Base-by-base conservation (phyloP, 805 yeast genomes). In the Nakazawaea populi region DNA sequence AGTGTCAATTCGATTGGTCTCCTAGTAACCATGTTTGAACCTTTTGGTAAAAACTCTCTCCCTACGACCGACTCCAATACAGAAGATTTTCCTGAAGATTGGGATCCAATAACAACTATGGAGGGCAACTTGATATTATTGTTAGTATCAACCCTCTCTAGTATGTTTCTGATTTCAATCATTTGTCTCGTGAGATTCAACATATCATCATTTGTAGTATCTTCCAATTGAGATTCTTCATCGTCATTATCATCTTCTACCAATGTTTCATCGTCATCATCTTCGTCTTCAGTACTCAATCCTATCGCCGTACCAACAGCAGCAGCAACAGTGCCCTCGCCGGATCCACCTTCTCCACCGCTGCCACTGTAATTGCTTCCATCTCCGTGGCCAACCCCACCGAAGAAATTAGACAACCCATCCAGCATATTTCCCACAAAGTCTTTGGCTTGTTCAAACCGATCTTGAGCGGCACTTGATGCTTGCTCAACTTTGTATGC, bases 21-120 rank as follows among this genome's bases (percentile, higher is more conserved):
- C 66, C 98, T 80, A 0, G 99, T 94, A 35, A 95, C 99, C 99
- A 94, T 95, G 64, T 95, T 94, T 41, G 89, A 81, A 34, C 99
- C 99, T 67, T 94, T 94, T 36, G 99, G 99, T 52, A 94, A 71
- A 58, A 94, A 94, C 64, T 94, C 97, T 59, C 88, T 96, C n/a
- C 99, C 99, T 5, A 94, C 99, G 52, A 94, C 87, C 6, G 97
- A 81, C 66, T 94, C 99, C 45, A 94, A 75, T 1, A 94, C 99
- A 1, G 98, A 92, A 0, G 97, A 89, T 66, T 94, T 94, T 43
- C 99, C 99, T 42, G 96, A 88, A 6, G 96, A 87, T 71, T 94
- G 99, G 1, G 98, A 92, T 0, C 99, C 99, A 55, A 94, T 81
- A 2, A 94, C 99, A 32, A 94, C 98, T 59, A 94, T 94, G 0